These are phyloP conservation scores for Paulownia fortunei DNA, from an alignment of 257 asterid species.

Conservation along the genomic window DNA sequence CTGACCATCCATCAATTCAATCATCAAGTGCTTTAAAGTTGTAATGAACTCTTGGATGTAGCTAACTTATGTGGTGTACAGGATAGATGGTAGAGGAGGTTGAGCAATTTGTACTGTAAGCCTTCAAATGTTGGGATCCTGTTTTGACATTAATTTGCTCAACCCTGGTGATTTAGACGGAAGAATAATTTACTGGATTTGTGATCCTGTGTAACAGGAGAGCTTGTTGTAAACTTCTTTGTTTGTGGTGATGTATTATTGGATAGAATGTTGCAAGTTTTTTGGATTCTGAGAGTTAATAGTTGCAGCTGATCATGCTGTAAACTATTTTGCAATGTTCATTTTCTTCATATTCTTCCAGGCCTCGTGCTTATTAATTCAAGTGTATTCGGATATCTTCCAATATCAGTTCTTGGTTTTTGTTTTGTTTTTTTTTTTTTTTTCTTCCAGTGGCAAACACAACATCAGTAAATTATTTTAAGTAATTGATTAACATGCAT, in stretches of 20 bases:
- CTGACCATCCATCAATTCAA: constrained; percentile 17
- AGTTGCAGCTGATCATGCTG: constrained; percentile 7
- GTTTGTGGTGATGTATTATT: constrained; percentile 19
- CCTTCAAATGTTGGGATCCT: constrained; percentile 13
- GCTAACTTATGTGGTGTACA: constrained; percentile 27
- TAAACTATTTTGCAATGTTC: constrained; percentile 16
- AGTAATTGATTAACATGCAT: no score
- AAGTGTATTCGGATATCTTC: neutral
- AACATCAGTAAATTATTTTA: no score
- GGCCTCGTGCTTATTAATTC: no score
- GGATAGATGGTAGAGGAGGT: constrained; percentile 22
- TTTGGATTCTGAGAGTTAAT: constrained; percentile 20
- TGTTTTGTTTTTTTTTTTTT: neutral
- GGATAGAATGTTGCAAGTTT: constrained; percentile 22
- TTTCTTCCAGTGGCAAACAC: no score
- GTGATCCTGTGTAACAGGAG: constrained; percentile 13
- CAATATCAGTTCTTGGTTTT: neutral
- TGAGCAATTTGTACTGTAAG: constrained; percentile 12
- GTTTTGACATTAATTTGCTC: constrained; percentile 18
- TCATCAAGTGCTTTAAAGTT: neutral
- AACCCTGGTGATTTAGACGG: neutral
- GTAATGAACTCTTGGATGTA: constrained; percentile 14
- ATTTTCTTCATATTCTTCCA: constrained; percentile 14
- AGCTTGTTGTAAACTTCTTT: constrained; percentile 34
- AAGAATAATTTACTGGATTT: neutral